A percentile compares a stretch with the other conserved stretches of the same genome.
phyloP scores from a whole-genome alignment of 2,329 filamentous ascomycete genomes.

The Sarocladiaceae sp. region DNA sequence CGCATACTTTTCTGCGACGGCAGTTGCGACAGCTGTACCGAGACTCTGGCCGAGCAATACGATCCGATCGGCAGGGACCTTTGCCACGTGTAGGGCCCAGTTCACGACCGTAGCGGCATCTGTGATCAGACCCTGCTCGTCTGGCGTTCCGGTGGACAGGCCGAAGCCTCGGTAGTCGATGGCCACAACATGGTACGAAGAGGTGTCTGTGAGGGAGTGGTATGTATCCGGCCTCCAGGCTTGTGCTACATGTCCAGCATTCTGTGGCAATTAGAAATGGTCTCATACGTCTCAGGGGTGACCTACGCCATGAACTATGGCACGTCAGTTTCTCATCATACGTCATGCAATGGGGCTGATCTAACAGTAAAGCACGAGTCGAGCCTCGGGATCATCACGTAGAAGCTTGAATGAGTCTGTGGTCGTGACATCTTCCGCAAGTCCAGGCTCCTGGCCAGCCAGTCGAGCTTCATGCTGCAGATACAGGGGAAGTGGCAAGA shows the following conservation, averaged over 20 bases:
- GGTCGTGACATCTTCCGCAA: constrained; percentile 49
- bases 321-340: neutral
- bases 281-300: neutral
- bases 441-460: constrained; percentile 41
- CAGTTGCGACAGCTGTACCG: constrained; percentile 79
- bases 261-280: constrained; percentile 40
- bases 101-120: constrained; percentile 72
- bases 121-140: constrained; percentile 74
- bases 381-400: constrained; percentile 57
- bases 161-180: constrained; percentile 92
- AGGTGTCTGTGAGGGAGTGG: constrained; percentile 69
- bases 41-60: constrained; percentile 83
- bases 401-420: constrained; percentile 59
- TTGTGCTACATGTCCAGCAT: constrained; percentile 82
- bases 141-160: constrained; percentile 72
- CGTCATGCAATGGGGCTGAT: neutral
- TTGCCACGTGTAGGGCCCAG: constrained; percentile 62
- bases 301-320: constrained; percentile 53
- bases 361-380: constrained; percentile 61
- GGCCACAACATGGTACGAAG: constrained; percentile 75
- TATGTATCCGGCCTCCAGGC: constrained; percentile 72
- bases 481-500: constrained; percentile 76
- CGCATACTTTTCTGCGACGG: constrained; percentile 67
- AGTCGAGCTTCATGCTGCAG: constrained; percentile 64
- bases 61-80: constrained; percentile 66